A percentile compares a stretch with the other conserved stretches of the same genome.
These are phyloP conservation scores for Lentinula lateritia DNA, from an alignment of 768 basidiomycete genomes.

Conservation along the genomic window DNA sequence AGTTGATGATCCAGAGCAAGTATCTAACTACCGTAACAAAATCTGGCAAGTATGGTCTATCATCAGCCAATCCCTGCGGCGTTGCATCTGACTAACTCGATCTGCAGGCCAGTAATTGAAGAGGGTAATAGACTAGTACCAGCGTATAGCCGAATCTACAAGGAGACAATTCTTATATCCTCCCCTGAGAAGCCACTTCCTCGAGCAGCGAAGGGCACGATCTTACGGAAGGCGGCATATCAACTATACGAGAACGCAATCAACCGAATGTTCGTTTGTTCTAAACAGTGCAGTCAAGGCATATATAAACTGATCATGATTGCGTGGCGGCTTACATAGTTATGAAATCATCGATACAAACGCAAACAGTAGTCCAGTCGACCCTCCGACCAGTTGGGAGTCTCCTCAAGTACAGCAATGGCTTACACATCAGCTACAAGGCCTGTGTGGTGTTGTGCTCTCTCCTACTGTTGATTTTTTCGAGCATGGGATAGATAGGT, in stretches of 20 bases:
- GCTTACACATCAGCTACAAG: conserved; percentile 17
- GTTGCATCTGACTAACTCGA: neutral
- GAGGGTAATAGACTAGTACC: conserved; percentile 36
- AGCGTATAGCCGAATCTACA: conserved; percentile 37
- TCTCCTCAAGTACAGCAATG: conserved; percentile 11
- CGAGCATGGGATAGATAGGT: conserved; percentile 24
- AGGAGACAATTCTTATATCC: conserved; percentile 46
- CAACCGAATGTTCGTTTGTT: conserved; percentile 22
- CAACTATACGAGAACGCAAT: conserved; percentile 35
- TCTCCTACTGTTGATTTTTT: conserved; percentile 16
- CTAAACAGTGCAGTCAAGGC: too few relatives aligned
- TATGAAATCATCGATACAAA: conserved; percentile 18
- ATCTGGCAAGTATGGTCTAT: conserved; percentile 26
- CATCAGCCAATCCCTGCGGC: too few relatives aligned
- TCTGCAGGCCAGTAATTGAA: conserved; percentile 29
- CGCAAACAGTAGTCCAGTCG: conserved; percentile 17
- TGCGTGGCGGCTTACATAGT: neutral
- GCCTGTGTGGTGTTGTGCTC: conserved; percentile 17
- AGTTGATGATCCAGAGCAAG: conserved; percentile 17
- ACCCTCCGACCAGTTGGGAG: conserved; percentile 11
- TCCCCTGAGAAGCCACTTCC: conserved; percentile 33
- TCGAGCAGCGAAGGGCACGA: conserved; percentile 40
- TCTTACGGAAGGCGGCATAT: conserved; percentile 34
- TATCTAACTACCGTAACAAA: conserved; percentile 23
- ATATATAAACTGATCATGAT: neutral